Evolutionary conservation across 768 basidiomycete species (phyloP).

Genomic region (Cystobasidiopsis lactophilus): DNA sequence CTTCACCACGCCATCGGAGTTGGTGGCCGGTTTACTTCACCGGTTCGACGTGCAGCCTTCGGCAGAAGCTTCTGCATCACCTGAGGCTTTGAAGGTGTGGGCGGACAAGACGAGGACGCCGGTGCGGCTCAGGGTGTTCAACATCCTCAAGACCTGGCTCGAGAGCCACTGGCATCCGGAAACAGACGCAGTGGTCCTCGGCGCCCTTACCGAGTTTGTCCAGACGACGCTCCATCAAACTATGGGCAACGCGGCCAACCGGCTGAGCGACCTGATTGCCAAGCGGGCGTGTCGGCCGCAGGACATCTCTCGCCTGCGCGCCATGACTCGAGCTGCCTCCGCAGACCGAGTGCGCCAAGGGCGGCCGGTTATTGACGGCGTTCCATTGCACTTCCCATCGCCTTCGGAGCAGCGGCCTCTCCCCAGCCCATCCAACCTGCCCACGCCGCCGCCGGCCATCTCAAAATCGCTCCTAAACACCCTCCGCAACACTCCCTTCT

Average conservation of each 20-base stretch:
- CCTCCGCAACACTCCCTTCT: slow-evolving; percentile 36
- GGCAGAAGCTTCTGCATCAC: slow-evolving; percentile 29
- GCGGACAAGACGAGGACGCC: slow-evolving; percentile 70
- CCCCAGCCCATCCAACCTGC: not conserved
- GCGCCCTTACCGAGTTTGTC: slow-evolving; percentile 22
- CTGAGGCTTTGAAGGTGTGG: slow-evolving; percentile 50
- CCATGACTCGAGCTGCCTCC: slow-evolving; percentile 10
- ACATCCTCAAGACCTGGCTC: slow-evolving; percentile 84
- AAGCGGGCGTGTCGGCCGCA: slow-evolving; percentile 11
- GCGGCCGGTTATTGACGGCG: slow-evolving; percentile 7
- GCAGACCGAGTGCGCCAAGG: slow-evolving; percentile 17
- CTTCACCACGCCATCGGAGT: slow-evolving; percentile 54
- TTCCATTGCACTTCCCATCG: slow-evolving; percentile 1
- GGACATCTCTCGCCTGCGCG: not conserved
- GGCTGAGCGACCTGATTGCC: slow-evolving; percentile 23
- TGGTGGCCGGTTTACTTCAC: slow-evolving; percentile 51
- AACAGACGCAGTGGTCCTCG: slow-evolving; percentile 42
- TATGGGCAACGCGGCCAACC: slow-evolving; percentile 23
- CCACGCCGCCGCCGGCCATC: slow-evolving; percentile 54
- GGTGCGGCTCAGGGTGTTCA: slow-evolving; percentile 70
- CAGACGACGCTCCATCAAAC: slow-evolving; percentile 19
- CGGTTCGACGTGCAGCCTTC: slow-evolving; percentile 58
- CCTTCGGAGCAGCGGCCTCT: not conserved
- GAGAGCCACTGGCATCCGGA: slow-evolving; percentile 71
- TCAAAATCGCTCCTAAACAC: slow-evolving; percentile 49